Evolutionary conservation across 164 flowering plant species (phyloP), one percentile per base, ranked within the genome.

Genomic region (Malania oleifera): DNA sequence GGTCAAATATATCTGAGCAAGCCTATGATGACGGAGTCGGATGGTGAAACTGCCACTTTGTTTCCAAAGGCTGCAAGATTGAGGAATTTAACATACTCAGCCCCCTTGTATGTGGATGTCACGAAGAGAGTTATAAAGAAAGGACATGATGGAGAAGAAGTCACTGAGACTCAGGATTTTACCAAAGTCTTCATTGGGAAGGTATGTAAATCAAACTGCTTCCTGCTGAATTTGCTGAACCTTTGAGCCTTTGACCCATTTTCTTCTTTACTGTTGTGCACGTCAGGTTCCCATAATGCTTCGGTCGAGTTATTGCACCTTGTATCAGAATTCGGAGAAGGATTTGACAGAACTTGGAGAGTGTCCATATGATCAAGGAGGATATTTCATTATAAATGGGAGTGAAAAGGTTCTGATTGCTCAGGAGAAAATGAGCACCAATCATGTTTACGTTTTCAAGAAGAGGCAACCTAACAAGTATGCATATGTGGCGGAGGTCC

Each of bases 1-100:
- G 98, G 97, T 51, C 99, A 93, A 73, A 93, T 91, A 53, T 95
- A 89, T 49, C 57, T 95, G 68, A 91, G 99, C 71, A 95, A 91
- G 69, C 99, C 99, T 0, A 95, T 89, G 97, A 89, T 95, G 96
- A 95, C 99, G 0, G 99, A 95, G 61, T 89, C 97, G 0, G 98
- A 95, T 70, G 99, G 99, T 69, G 99, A 95, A 71, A 89, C 97
- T 22, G 88, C 91, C 1, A 89, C 99, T 18, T 70, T 95, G 62
- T 95, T 91, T 72, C 99, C 99, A 2, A 91, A 91, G 65, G 96
- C 97, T 56, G 99, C 99, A 9, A 75, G 99, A 67, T 61, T 95
- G 68, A 84, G 99, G 67, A 95, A 95, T 61, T 65, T 95, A 44
- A 95, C 99, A 0, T 95, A 95, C 65, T 91, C 98, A 12, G 95